phyloP scores from a whole-genome alignment of 2,329 filamentous ascomycete species.

The Sporothrix variecibatus region DNA sequence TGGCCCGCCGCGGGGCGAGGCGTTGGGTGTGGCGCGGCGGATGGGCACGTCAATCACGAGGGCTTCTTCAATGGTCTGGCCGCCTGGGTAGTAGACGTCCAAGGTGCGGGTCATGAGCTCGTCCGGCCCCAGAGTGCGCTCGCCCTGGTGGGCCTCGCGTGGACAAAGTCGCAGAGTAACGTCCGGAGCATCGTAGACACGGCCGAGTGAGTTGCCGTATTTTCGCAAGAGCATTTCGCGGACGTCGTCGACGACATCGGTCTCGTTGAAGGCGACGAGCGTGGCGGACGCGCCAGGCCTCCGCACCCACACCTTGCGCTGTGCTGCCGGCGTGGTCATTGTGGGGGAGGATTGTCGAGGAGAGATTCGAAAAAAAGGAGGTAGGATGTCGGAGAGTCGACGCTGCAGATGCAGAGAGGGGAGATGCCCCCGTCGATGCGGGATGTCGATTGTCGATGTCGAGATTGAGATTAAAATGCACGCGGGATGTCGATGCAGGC shows the following conservation, averaged over 20 bases:
- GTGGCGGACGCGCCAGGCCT: constrained; percentile 83
- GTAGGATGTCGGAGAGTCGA: neutral
- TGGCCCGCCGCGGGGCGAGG: constrained; percentile 67
- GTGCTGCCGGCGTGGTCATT: constrained; percentile 34
- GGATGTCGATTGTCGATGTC: neutral
- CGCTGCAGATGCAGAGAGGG: neutral
- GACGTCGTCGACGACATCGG: constrained; percentile 92
- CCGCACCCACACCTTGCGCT: constrained; percentile 93
- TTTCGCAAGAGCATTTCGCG: constrained; percentile 90
- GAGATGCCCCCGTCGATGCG: neutral
- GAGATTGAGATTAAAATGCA: neutral
- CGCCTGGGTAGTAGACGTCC: constrained; percentile 81
- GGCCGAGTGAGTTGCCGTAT: constrained; percentile 89
- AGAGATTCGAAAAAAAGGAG: neutral
- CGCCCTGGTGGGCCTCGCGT: constrained; percentile 61
- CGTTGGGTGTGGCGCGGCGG: constrained; percentile 64
- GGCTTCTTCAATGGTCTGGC: constrained; percentile 85
- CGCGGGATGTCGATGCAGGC: neutral
- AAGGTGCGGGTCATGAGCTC: constrained; percentile 77
- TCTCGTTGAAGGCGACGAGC: constrained; percentile 78
- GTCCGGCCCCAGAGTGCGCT: constrained; percentile 78
- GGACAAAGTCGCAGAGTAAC: constrained; percentile 75
- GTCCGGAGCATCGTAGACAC: constrained; percentile 87
- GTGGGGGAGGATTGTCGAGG: neutral
- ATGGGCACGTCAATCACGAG: constrained; percentile 81